phyloP scores from a whole-genome alignment of 331 rosid species.

The Malus hybrid region DNA sequence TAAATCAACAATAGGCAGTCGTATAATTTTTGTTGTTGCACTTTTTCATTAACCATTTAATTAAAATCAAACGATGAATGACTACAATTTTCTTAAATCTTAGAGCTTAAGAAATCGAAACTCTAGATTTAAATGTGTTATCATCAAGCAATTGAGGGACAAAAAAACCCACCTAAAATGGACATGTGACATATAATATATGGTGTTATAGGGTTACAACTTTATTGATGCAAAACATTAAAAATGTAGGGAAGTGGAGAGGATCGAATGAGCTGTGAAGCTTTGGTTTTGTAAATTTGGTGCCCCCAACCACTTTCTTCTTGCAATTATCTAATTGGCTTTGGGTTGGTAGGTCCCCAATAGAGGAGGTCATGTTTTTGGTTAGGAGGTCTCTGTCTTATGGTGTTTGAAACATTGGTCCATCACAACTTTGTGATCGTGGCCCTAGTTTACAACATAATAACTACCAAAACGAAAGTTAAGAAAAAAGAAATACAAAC shows the following conservation, averaged over 20 bases:
- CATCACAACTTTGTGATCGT: background rate
- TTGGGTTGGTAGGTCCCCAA: slow-evolving; percentile 11
- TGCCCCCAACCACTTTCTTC: slow-evolving; percentile 6
- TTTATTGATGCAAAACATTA: background rate
- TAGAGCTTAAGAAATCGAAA: background rate
- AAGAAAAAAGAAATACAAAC: background rate
- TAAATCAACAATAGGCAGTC: fast-evolving
- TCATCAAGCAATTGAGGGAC: slow-evolving; percentile 8
- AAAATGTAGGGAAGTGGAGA: background rate
- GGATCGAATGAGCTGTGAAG: background rate
- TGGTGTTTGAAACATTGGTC: slow-evolving; percentile 19
- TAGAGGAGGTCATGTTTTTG: slow-evolving; percentile 6
- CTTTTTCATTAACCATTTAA: no score
- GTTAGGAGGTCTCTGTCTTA: slow-evolving; percentile 24
- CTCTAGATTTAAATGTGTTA: background rate
- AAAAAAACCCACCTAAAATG: background rate
- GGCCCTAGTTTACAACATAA: slow-evolving; percentile 30
- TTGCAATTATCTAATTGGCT: background rate
- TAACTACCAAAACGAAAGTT: slow-evolving; percentile 24
- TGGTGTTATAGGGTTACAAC: background rate
- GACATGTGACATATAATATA: background rate
- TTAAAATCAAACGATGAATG: no score
- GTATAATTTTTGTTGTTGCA: background rate
- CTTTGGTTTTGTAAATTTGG: background rate
- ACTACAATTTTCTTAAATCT: background rate